These are phyloP conservation scores for Stagonosporopsis vannaccii DNA, from an alignment of 2,329 filamentous ascomycete genomes.

Conservation along the genomic window DNA sequence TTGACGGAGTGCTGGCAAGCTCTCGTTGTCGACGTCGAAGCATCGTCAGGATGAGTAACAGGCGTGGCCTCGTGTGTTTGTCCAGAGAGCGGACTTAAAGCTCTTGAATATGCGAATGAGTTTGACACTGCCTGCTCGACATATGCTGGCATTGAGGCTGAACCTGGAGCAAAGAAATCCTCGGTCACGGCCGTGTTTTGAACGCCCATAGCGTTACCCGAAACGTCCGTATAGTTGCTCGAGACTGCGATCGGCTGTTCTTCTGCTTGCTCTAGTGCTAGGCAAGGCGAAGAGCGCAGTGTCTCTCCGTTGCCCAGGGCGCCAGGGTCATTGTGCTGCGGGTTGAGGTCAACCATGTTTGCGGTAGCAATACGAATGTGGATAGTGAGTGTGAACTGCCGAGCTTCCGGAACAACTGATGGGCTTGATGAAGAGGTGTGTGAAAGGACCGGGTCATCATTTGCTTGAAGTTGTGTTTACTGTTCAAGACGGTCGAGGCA, in stretches of 20 bases:
- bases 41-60: not conserved
- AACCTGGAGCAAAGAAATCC: not conserved
- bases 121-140: not conserved
- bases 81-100: not conserved
- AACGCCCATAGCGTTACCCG: not conserved
- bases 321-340: not conserved
- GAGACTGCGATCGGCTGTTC: not conserved
- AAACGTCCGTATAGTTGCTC: not conserved
- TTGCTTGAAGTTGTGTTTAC: not conserved
- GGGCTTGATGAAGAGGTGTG: not conserved
- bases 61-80: not conserved
- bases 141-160: not conserved
- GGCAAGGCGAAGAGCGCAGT: not conserved
- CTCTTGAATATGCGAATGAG: not conserved
- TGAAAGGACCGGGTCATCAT: not conserved
- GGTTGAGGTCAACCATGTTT: conserved; percentile 3
- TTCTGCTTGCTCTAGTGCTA: not conserved
- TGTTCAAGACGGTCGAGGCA: not conserved
- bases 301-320: not conserved
- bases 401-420: not conserved
- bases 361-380: not conserved
- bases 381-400: conserved; percentile 1
- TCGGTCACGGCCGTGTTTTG: not conserved
- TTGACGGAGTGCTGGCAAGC: not conserved
- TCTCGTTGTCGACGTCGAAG: not conserved